Evolutionary conservation across 2,329 filamentous ascomycete species (phyloP).

Genomic region (Calonectria montana): DNA sequence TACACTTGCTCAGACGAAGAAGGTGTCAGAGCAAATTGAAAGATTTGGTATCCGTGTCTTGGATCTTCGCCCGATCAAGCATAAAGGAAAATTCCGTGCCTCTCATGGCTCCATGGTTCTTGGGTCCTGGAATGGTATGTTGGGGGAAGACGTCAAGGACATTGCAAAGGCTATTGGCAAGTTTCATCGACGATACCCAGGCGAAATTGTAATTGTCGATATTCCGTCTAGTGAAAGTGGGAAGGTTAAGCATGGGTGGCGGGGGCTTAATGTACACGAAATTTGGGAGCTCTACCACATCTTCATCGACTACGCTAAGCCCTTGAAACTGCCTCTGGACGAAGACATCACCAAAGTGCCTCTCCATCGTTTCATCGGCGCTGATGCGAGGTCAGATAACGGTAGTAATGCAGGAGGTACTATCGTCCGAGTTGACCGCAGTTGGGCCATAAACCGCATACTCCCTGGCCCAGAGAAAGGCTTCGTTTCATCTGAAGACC

Average conservation of each 20-base stretch:
- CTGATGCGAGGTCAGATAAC: neutral
- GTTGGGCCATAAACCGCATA: conserved; percentile 29
- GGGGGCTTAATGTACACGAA: neutral
- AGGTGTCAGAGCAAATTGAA: conserved; percentile 41
- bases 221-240: conserved; percentile 34
- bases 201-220: conserved; percentile 50
- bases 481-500: conserved; percentile 40
- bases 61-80: conserved; percentile 40
- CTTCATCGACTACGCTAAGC: conserved; percentile 38
- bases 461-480: conserved; percentile 43
- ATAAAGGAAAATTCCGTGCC: conserved; percentile 25
- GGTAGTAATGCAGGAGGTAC: conserved; percentile 36
- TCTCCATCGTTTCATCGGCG: conserved; percentile 41
- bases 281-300: conserved; percentile 33
- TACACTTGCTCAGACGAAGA: conserved; percentile 39
- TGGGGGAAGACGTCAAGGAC: conserved; percentile 40
- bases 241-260: neutral
- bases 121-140: conserved; percentile 36
- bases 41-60: conserved; percentile 45
- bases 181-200: conserved; percentile 44
- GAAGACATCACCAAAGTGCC: conserved; percentile 42
- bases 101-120: conserved; percentile 32
- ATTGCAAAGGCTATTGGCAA: conserved; percentile 44
- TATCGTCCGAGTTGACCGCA: conserved; percentile 42
- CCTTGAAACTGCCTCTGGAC: conserved; percentile 30